These are phyloP conservation scores for Kingdonia uniflora DNA, from an alignment of 164 flowering plant species.

Conservation along the genomic window DNA sequence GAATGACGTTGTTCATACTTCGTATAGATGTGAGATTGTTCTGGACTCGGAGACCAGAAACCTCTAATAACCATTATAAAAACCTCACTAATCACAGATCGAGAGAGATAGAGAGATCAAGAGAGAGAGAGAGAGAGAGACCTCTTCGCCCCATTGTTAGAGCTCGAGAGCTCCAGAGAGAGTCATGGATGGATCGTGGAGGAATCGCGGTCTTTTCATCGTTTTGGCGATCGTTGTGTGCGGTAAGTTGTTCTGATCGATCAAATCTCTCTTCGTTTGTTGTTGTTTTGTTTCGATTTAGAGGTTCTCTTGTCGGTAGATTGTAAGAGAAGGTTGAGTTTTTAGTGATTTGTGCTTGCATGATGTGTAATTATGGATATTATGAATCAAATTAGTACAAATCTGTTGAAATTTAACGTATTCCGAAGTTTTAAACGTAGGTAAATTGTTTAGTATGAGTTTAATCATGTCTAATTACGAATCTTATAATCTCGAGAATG, in stretches of 20 bases:
- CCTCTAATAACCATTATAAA: neutral
- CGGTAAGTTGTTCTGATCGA: slow-evolving; percentile 21
- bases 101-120: neutral
- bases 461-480: too few species aligned
- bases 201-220: slow-evolving; percentile 26
- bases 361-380: neutral
- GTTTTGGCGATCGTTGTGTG: slow-evolving; percentile 28
- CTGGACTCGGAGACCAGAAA: too few species aligned
- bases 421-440: too few species aligned
- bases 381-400: neutral
- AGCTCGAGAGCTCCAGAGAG: neutral
- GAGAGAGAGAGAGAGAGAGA: neutral
- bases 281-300: neutral
- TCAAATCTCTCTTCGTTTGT: neutral
- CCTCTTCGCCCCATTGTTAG: too few species aligned
- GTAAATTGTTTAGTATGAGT: too few species aligned
- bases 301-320: neutral
- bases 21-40: too few species aligned
- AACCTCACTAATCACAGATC: neutral
- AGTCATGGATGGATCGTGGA: slow-evolving; percentile 41
- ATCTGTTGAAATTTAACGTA: neutral
- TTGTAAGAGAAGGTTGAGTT: neutral
- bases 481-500: too few species aligned
- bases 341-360: neutral
- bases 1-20: neutral